Conservation (phyloP, 768 basidiomycete genomes). For the Agaricus bisporus region DNA sequence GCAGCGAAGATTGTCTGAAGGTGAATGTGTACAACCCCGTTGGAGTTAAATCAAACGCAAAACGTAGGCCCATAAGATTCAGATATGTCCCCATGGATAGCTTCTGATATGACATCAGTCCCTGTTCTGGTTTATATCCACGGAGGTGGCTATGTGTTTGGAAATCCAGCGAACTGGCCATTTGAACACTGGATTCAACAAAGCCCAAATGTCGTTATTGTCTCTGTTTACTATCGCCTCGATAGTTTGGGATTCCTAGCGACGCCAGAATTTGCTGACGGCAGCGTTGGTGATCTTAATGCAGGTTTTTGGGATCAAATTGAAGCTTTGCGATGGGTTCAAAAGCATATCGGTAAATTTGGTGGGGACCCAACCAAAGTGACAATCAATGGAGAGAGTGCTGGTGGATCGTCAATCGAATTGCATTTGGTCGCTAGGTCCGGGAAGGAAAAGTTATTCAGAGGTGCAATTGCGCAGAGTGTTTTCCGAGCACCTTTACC, state of each 20-base stretch:
- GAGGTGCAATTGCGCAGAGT: conserved; percentile 56
- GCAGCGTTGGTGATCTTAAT: conserved; percentile 41
- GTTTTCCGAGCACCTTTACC: conserved; percentile 48
- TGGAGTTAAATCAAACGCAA: conserved; percentile 37
- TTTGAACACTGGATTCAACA: conserved; percentile 63
- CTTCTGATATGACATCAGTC: conserved; percentile 20
- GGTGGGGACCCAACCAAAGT: conserved; percentile 57
- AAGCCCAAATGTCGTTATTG: conserved; percentile 54
- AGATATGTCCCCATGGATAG: no score
- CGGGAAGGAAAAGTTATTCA: conserved; percentile 33
- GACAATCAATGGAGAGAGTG: conserved; percentile 58
- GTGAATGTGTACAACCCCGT: conserved; percentile 59
- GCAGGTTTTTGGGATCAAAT: conserved; percentile 56
- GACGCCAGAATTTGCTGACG: conserved; percentile 36
- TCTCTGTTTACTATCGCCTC: conserved; percentile 63
- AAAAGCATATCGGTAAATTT: conserved; percentile 52
- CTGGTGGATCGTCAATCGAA: conserved; percentile 49
- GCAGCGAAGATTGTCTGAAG: conserved; percentile 63
- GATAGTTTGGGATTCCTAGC: conserved; percentile 59
- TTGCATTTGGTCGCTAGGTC: conserved; percentile 48
- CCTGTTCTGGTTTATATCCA: conserved; percentile 45
- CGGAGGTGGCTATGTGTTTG: conserved; percentile 48
- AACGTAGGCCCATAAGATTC: conserved; percentile 30
- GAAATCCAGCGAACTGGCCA: conserved; percentile 62
- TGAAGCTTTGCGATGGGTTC: conserved; percentile 57